Base-by-base conservation (phyloP, 768 basidiomycete genomes). In the Leccinum variicolor region DNA sequence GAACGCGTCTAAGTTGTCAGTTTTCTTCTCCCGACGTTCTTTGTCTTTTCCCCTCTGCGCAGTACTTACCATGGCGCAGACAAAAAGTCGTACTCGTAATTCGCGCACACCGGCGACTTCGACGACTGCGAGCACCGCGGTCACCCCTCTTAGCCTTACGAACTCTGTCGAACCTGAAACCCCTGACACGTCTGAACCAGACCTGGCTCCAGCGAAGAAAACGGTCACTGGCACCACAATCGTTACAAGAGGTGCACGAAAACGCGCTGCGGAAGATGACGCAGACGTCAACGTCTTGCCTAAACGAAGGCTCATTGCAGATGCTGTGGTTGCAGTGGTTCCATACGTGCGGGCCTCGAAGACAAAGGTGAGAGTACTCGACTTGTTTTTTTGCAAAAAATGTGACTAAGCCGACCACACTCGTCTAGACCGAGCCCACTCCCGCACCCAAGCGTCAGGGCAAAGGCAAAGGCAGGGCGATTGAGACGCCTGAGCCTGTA, bases 131-230 rank as follows among this genome's bases (percentile, higher is more conserved):
- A 74, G 78, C 14, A 74, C 78, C 13, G 73, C 76, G 41, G 74
- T 73, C 29, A 82, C 86, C 13, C 82, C 85, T 39, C 61, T 80
- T 62, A 85, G 81, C 62, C 72, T 76, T 31, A 69, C 71, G 52
- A 71, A 73, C 23, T 83, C 84, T 31, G 73, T 74, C 43, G 72
- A 77, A 65, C 67, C 70, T 29, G 79, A 78, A 64, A 84, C 84
- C 52, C 84, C 85, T 63, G 73, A 73, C 43, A 84, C 83, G 29
- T 86, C 84, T 25, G 74, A 73, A 36, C 64, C 68, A 41, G 72
- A 69, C 29, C 47, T 60, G 28, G n/a, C n/a, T 41, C 10, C 17
- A 5, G 28, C 34, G 23, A 52, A 65, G 23, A 52, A 59, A n/a
- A 33, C 34, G 11, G 25, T 52, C 15, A 25, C 21, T 34, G 47